Evolutionary conservation across 768 basidiomycete species (phyloP), one percentile per base, ranked within the genome.

Genomic region (Boletus edulis): DNA sequence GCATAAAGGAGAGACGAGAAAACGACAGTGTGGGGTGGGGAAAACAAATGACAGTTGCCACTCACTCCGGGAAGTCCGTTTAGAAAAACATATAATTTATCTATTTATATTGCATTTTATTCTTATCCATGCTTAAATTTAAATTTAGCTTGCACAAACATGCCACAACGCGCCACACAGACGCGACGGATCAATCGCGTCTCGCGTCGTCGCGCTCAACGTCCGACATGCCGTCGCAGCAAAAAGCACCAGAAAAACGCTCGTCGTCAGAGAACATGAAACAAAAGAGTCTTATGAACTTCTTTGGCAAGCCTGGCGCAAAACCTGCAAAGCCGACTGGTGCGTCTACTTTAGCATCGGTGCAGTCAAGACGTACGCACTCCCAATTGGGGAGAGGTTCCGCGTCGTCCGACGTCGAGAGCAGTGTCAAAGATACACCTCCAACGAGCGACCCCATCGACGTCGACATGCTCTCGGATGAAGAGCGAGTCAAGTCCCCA

Each of bases 381-480:
- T 79, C 80, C 9, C 78, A 79, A 18, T 72, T 71, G 9, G 72
- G 75, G 15, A 65, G 64, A 12, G 72, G 69, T 55, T 75, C 75
- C 4, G 56, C 64, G 34, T 78, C 76, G 17, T 86, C 83, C 42
- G 81, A 81, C 22, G 73, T 72, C 20, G 75, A 72, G 18, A 76
- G 75, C 48, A 86, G 77, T 58, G 51, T 63, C 39, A 74, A 72
- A 29, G 78, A 81, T 15, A 89, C 87, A 3, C 89, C 90, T 27
- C 89, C 89, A 0, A 88, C 88, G 3, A 91, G 89, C 59, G 88
- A 91, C 53, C 76, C 81, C 29, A 81, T 91, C 53, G 89, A 92
- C 59, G 79, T 91, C 11, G 89, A 91, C 65, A 85, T 89, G 83
- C 58, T 84, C 46, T 77, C 76, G 9, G 79, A 78, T 32, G 60